Base-by-base conservation (phyloP, 768 basidiomycete species). In the Hypholoma sublateritium region DNA sequence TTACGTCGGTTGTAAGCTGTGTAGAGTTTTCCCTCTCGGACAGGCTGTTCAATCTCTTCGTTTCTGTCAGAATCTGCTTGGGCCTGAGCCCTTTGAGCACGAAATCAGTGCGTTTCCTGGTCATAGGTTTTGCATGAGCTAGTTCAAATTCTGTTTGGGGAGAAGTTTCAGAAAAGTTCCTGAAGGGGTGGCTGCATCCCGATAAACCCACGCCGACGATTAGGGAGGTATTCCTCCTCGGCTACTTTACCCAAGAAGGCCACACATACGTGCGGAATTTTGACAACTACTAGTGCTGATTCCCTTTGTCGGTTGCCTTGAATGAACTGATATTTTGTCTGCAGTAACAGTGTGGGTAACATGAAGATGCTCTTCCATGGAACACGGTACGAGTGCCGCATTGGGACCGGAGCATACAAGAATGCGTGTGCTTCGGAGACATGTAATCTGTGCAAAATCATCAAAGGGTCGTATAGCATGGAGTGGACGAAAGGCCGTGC, bases 281-380 rank as follows among this genome's bases (percentile, higher is more conserved):
- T 35, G 69, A 68, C 17, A 66, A 70, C 49, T 70, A 70, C 28
- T 67, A 65, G 69, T 69, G 13, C 45, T 37, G 42, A 34, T 22
- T 5, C 36, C 21, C 19, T 7, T 32, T 19, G 14, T 19, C n/a
- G 1, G 28, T n/a, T 12, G 22, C 0, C 19, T 13, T 9, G 13
- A 25, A 35, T 46, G 28, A 42, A 28, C 11, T 4, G 34, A 35
- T 11, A 21, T 17, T 53, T 7, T 54, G 36, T 39, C 22, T 43
- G 50, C 17, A 65, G 68, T 32, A 70, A 70, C 41, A 63, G 62
- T 56, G 69, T 70, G 3, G 69, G 69, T 16, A 70, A 70, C 48
- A 65, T 65, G 0, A 62, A 69, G 36, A 65, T 69, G 61, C 58
- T 69, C 36, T 70, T 68, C 39, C 69, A 70, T 24, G 69, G 69